Evolutionary conservation across 768 basidiomycete genomes (phyloP), one percentile per base, ranked within the genome.

Genomic region (Lactifluus hygrophoroides): DNA sequence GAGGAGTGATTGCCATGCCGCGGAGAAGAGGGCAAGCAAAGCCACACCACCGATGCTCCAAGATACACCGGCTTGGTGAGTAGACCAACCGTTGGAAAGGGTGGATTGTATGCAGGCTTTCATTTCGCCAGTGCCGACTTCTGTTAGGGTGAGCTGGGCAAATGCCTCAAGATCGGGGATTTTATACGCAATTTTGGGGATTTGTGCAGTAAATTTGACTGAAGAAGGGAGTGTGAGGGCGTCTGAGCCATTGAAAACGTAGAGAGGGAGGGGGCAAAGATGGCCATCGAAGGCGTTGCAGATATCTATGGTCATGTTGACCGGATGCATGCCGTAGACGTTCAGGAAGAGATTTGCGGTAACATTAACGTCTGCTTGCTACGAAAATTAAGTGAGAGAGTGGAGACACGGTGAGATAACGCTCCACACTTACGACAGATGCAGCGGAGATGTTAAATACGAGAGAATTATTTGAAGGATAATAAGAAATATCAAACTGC

Each of bases 161-260:
- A 82, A 93, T 17, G 89, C 93, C 69, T 97, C 93, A 5, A 97
- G 77, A 71, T 99, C 90, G 5, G 95, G 95, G 37, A 99, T 86
- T 42, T 76, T 73, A 70, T 84, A 99, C 0, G 90, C 92, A 51
- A 95, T 89, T 21, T 70, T 70, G 0, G 94, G 93, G n/a, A 94
- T 76, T 57, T 73, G 71, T 37, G 75, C 71, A 21, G 76, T 66
- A 42, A 90, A 74, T 42, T 79, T 77, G 45, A 86, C 69, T 23
- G 81, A 80, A 30, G 76, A 67, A 0, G 88, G 87, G 0, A 92
- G 74, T 3, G 78, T 72, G 52, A 92, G 72, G 3, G 84, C 78
- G 67, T 87, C 85, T 5, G 84, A 79, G 47, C 92, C 93, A n/a
- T 83, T 85, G 67, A 96, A 94, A 66, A 93, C 89, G 75, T 91